Evolutionary conservation across 2,329 filamentous ascomycete species (phyloP).

Genomic region (Eurotiales sp.): DNA sequence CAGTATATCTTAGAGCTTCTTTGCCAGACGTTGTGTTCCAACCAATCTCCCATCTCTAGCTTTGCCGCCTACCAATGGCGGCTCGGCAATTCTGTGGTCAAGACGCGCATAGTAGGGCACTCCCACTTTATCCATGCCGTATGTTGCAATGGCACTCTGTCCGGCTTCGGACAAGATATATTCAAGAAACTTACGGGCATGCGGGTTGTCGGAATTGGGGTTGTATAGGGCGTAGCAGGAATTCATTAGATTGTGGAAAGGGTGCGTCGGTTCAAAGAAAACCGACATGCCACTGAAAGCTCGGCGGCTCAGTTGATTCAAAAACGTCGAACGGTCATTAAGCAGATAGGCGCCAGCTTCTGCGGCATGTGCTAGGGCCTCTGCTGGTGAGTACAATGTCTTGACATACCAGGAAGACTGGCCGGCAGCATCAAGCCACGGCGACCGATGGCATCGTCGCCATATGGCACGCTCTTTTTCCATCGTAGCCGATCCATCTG

Average conservation of each 20-base stretch:
- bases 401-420: not conserved
- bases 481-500: not conserved
- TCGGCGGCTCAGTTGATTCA: not conserved
- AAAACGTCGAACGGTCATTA: not conserved
- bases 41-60: not conserved
- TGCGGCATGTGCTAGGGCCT: not conserved
- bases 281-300: not conserved
- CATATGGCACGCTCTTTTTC: not conserved
- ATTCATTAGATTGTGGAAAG: not conserved
- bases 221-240: not conserved
- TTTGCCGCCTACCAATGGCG: not conserved
- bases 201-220: not conserved
- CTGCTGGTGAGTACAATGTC: not conserved
- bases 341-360: not conserved
- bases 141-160: not conserved
- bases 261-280: not conserved
- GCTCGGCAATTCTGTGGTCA: not conserved
- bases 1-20: not conserved
- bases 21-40: not conserved
- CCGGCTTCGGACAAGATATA: not conserved
- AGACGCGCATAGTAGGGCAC: not conserved
- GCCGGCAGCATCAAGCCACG: not conserved
- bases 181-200: not conserved
- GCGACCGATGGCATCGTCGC: not conserved
- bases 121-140: not conserved